Conservation (phyloP, 495 filamentous ascomycete genomes). For the Ramalina intermedia region DNA sequence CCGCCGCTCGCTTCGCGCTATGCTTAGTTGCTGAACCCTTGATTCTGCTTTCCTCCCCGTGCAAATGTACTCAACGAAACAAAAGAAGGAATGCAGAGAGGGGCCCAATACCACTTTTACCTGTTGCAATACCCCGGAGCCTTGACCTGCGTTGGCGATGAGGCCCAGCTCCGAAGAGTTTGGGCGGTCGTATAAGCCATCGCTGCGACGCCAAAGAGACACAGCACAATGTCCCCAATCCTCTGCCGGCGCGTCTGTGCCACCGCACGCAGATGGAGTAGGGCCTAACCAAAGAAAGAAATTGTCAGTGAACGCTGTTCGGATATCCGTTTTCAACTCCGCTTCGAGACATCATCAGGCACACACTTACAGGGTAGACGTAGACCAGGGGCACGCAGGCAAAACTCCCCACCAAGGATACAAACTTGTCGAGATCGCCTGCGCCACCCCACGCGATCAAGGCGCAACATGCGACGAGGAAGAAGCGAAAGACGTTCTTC, state of each 20-base stretch:
- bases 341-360: not conserved
- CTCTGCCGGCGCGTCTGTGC: constrained; percentile 48
- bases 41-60: too few relatives aligned
- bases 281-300: constrained; percentile 39
- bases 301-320: constrained; percentile 3
- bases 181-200: constrained; percentile 84
- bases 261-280: constrained; percentile 74
- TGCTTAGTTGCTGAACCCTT: too few relatives aligned
- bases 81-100: too few relatives aligned
- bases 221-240: constrained; percentile 55
- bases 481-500: constrained; percentile 92
- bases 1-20: too few relatives aligned
- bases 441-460: constrained; percentile 83
- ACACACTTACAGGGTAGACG: constrained; percentile 74
- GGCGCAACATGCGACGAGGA: constrained; percentile 74
- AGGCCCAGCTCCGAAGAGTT: constrained; percentile 75
- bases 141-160: constrained; percentile 16
- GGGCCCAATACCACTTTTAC: not conserved
- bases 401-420: constrained; percentile 88
- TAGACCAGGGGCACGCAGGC: constrained; percentile 95
- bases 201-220: constrained; percentile 65
- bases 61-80: too few relatives aligned
- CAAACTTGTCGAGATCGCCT: constrained; percentile 91
- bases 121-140: constrained; percentile 47
- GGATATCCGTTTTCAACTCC: not conserved